These are phyloP conservation scores for Cruciata laevipes DNA, from an alignment of 257 asterid genomes.

Conservation along the genomic window DNA sequence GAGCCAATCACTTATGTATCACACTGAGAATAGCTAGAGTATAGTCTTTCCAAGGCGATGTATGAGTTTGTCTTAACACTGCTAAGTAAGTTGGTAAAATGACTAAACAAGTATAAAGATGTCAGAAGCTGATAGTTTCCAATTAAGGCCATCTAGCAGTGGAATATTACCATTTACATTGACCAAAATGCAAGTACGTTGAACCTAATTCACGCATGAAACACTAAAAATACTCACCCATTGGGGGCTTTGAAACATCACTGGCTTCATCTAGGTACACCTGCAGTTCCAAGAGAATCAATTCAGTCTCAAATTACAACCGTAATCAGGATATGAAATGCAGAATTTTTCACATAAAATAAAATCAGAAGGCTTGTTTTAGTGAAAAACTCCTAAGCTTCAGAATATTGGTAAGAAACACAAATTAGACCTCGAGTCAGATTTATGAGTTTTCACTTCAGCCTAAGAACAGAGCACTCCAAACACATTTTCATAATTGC, in stretches of 20 bases:
- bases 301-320: neutral
- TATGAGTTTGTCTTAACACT: neutral
- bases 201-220: neutral
- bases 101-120: neutral
- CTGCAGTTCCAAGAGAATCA: conserved; percentile 32
- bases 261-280: conserved; percentile 52
- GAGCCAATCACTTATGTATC: neutral
- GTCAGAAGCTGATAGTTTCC: neutral
- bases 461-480: no score
- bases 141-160: neutral
- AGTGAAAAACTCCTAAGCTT: neutral
- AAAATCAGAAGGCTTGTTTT: neutral
- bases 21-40: neutral
- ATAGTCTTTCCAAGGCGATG: neutral
- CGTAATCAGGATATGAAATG: neutral
- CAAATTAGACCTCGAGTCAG: neutral
- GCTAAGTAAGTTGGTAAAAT: neutral
- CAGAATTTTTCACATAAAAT: neutral
- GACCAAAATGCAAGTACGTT: neutral
- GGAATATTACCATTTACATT: neutral
- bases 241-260: conserved; percentile 49
- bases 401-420: neutral
- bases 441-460: no score
- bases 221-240: conserved; percentile 36
- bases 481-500: neutral